phyloP scores from a whole-genome alignment of 345 rosid species.

The Schrenkiella parvula region DNA sequence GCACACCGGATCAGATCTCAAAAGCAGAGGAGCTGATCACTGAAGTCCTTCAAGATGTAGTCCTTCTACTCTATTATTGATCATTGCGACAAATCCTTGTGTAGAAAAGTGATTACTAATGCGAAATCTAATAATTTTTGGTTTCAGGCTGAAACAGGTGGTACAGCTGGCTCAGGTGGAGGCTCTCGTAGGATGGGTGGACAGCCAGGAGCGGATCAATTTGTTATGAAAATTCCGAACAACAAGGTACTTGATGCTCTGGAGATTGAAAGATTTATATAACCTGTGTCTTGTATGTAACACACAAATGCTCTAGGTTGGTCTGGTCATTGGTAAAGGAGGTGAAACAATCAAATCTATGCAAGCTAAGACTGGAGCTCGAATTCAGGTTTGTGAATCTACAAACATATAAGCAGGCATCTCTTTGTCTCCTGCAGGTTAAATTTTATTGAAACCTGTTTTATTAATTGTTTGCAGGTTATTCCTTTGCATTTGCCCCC shows the following conservation, averaged over 20 bases:
- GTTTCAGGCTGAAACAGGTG: conserved; percentile 87
- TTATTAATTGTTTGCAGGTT: conserved; percentile 45
- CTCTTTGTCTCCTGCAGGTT: not conserved
- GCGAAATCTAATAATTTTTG: not conserved
- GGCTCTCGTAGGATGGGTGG: conserved; percentile 70
- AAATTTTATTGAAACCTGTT: not conserved
- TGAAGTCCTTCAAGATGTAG: conserved; percentile 81
- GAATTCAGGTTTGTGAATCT: conserved; percentile 71
- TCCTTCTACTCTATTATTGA: not conserved
- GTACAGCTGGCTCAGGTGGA: conserved; percentile 54
- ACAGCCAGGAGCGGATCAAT: conserved; percentile 71
- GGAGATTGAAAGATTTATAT: conserved; percentile 5
- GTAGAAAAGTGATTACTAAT: not conserved
- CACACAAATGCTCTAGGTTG: conserved; percentile 64
- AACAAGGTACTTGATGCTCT: conserved; percentile 60
- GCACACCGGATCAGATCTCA: conserved; percentile 77
- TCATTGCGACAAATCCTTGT: not conserved
- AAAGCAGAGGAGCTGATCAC: conserved; percentile 87
- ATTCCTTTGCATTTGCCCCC: conserved; percentile 97
- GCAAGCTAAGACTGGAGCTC: conserved; percentile 92
- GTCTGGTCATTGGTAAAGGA: conserved; percentile 98
- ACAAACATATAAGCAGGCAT: not conserved
- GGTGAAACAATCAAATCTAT: conserved; percentile 96
- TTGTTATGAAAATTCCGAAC: conserved; percentile 73
- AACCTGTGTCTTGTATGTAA: conserved; percentile 23